Percentiles rank a stretch among this genome's conserved stretches.
These are phyloP conservation scores for Nemania sp. DNA, from an alignment of 2,329 filamentous ascomycete species.

Conservation along the genomic window DNA sequence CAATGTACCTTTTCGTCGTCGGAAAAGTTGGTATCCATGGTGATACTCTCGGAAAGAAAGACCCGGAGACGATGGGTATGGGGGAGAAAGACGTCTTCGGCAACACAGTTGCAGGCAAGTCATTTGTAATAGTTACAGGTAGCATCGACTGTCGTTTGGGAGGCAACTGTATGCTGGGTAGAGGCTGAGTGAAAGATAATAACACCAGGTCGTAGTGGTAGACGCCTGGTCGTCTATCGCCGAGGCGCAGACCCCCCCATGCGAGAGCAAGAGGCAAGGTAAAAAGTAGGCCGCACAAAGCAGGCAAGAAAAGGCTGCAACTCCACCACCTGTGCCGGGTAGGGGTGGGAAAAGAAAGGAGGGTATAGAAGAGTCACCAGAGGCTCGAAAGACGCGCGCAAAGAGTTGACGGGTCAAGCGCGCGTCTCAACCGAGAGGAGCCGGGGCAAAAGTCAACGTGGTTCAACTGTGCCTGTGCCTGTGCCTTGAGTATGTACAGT, in stretches of 20 bases:
- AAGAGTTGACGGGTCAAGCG: constrained; percentile 51
- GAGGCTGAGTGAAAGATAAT: constrained; percentile 43
- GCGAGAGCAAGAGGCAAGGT: constrained; percentile 30
- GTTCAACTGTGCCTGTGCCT: constrained; percentile 42
- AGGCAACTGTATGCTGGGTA: constrained; percentile 42
- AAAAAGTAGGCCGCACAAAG: constrained; percentile 41
- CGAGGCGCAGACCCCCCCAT: constrained; percentile 40
- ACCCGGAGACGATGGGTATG: constrained; percentile 43
- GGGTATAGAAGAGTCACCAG: constrained; percentile 44
- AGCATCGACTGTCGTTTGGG: constrained; percentile 39
- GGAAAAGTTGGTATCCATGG: constrained; percentile 61
- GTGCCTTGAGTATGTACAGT: constrained; percentile 28
- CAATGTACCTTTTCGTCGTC: constrained; percentile 65
- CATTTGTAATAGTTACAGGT: constrained; percentile 49
- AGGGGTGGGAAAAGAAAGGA: constrained; percentile 40
- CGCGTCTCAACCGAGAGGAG: constrained; percentile 51
- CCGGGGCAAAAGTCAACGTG: constrained; percentile 45
- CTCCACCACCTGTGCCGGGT: constrained; percentile 41
- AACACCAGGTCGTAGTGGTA: constrained; percentile 29
- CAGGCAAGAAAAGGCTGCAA: constrained; percentile 36
- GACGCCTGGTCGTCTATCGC: constrained; percentile 37
- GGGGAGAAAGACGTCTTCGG: constrained; percentile 47
- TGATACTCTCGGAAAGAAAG: constrained; percentile 42
- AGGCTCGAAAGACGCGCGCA: constrained; percentile 50
- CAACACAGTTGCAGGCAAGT: constrained; percentile 48